Base-by-base conservation (phyloP, 2,329 filamentous ascomycete genomes). In the Colletotrichum cereale region DNA sequence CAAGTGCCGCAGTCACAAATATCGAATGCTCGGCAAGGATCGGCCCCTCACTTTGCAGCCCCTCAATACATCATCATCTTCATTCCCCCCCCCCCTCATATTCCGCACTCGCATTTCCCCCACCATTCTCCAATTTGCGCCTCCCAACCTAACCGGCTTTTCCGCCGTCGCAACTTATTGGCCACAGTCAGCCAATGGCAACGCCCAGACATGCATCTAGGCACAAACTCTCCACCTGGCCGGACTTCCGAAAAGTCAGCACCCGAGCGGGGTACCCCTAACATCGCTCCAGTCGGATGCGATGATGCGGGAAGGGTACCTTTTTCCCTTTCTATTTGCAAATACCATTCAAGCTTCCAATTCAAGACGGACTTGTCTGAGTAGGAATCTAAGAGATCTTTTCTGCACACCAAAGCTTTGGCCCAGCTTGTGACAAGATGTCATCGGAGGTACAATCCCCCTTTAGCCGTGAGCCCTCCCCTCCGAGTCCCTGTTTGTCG, bases 221-320 rank as follows among this genome's bases (percentile, higher is more conserved):
- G 48, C 36, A 16, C 36, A 18, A 63, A 34, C 47, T 31, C 21
- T 40, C 61, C 26, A 63, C 58, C 63, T 63, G 11, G 44, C 65
- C 68, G 68, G 68, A 71, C 65, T 65, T 71, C 68, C 65, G 68
- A 71, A 18, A 38, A 24, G 55, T 62, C 68, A 64, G 68, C 58
- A 53, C 34, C 44, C 48, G 65, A 50, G 65, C 24, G 58, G 68
- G 68, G 68, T 29, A 18, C 57, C 55, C 12, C 42, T n/a, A 29
- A 26, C 10, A 18, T 50, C 16, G 29, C 42, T 26, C 63, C 68
- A 53, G 68, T 67, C 57, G 68, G 56, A 57, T 57, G 47, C 57
- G 52, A 62, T 52, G 50, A 53, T 50, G 60, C 67, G 58, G 68
- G 26, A 50, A 48, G 16, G 26, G 24, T 21, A 24, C 36, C 18